phyloP scores from a whole-genome alignment of 495 filamentous ascomycete species.

The Annulohypoxylon nitens region DNA sequence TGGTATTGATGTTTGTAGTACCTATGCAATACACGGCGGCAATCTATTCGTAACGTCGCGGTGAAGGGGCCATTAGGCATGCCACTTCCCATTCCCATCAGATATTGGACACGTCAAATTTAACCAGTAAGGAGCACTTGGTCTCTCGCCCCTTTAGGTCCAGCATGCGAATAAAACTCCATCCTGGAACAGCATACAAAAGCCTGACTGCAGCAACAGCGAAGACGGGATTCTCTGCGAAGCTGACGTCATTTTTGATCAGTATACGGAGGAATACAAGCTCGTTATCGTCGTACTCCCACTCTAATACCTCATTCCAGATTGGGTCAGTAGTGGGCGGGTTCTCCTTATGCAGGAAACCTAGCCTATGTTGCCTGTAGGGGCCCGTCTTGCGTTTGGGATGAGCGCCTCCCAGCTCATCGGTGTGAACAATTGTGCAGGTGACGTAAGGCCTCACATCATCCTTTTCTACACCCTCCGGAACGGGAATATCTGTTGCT shows the following conservation, averaged over 20 bases:
- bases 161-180: constrained; percentile 66
- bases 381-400: constrained; percentile 64
- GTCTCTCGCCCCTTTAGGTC: constrained; percentile 67
- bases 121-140: constrained; percentile 63
- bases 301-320: constrained; percentile 67
- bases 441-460: constrained; percentile 67
- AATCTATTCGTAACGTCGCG: no score
- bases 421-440: constrained; percentile 62
- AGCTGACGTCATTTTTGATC: constrained; percentile 67
- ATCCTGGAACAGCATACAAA: constrained; percentile 61
- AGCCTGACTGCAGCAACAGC: constrained; percentile 63
- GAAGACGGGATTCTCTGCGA: constrained; percentile 62
- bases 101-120: constrained; percentile 60
- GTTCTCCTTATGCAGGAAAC: constrained; percentile 58
- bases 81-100: constrained; percentile 18
- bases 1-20: no score
- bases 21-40: no score
- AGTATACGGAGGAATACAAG: constrained; percentile 65
- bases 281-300: constrained; percentile 68
- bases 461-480: constrained; percentile 49
- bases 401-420: constrained; percentile 52
- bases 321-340: constrained; percentile 61
- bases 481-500: constrained; percentile 63
- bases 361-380: constrained; percentile 62
- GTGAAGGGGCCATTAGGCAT: not conserved